phyloP scores from a whole-genome alignment of 2,329 filamentous ascomycete genomes.

The Bretziella fagacearum region DNA sequence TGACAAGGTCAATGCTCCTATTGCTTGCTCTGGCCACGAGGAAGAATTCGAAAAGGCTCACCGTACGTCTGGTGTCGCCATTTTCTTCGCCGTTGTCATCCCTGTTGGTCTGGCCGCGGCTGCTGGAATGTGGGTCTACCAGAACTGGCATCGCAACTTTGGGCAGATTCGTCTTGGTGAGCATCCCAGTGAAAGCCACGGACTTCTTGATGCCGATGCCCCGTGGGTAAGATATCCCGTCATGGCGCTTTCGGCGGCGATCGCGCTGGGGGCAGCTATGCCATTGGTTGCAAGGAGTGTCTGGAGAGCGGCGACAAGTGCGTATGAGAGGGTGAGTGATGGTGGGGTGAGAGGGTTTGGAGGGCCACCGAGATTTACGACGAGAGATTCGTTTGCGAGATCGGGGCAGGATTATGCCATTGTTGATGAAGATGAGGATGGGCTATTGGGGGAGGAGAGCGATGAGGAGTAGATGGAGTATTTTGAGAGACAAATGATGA shows the following conservation, averaged over 20 bases:
- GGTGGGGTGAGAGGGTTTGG: conserved; percentile 27
- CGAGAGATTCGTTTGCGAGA: conserved; percentile 72
- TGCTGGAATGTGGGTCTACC: conserved; percentile 71
- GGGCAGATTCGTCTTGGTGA: conserved; percentile 86
- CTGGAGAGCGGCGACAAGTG: conserved; percentile 46
- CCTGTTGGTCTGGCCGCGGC: conserved; percentile 55
- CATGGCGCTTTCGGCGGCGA: conserved; percentile 47
- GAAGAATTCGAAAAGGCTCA: conserved; percentile 61
- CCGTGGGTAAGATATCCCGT: conserved; percentile 73
- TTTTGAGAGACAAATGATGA: neutral
- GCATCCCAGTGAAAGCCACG: conserved; percentile 53
- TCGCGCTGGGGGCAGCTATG: conserved; percentile 41
- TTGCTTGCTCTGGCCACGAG: conserved; percentile 62
- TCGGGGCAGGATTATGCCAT: conserved; percentile 73
- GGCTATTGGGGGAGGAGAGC: conserved; percentile 81
- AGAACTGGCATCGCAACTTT: conserved; percentile 75
- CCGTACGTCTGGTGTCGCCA: conserved; percentile 49
- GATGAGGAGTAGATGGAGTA: conserved; percentile 52
- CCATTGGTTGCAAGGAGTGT: conserved; percentile 58
- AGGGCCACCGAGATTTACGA: conserved; percentile 59
- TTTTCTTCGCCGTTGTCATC: conserved; percentile 73
- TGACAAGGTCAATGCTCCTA: conserved; percentile 44
- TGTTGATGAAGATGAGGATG: conserved; percentile 86
- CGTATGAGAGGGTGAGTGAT: conserved; percentile 32
- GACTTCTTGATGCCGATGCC: conserved; percentile 48